A percentile compares a stretch with the other conserved stretches of the same genome.
Evolutionary conservation across 768 basidiomycete species (phyloP).

Genomic region (Pleurotus djamor): DNA sequence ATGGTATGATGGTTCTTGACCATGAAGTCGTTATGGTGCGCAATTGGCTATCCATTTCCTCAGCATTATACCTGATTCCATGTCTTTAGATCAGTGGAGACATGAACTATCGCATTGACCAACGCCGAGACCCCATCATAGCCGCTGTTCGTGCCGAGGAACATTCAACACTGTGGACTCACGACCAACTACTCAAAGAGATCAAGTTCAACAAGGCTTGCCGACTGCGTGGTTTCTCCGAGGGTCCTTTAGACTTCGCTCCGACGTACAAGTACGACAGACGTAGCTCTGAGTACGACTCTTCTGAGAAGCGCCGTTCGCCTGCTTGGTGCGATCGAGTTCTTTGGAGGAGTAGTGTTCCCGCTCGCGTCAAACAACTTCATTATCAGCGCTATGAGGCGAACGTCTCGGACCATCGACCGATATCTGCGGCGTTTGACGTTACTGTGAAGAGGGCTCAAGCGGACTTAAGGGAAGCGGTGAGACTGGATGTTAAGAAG

Average conservation of each 20-base stretch:
- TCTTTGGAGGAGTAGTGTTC: constrained; percentile 65
- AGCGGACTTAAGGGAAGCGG: constrained; percentile 51
- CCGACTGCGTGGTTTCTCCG: constrained; percentile 79
- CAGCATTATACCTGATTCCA: neutral
- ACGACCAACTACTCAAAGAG: constrained; percentile 91
- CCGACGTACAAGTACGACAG: constrained; percentile 98
- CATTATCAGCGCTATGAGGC: constrained; percentile 83
- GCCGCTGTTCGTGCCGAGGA: constrained; percentile 69
- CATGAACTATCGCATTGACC: constrained; percentile 97
- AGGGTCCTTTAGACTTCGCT: constrained; percentile 78
- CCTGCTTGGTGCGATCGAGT: constrained; percentile 99
- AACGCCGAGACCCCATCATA: constrained; percentile 81
- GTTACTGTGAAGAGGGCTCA: constrained; percentile 74
- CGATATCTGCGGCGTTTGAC: constrained; percentile 77
- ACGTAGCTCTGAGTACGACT: constrained; percentile 75
- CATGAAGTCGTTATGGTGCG: constrained; percentile 92
- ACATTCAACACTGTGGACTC: constrained; percentile 54
- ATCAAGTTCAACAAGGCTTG: constrained; percentile 86
- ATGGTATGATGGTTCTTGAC: constrained; percentile 90
- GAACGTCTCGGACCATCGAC: constrained; percentile 89
- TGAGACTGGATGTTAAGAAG: constrained; percentile 53
- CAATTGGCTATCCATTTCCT: constrained; percentile 10
- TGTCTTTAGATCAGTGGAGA: constrained; percentile 76
- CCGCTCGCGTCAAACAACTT: constrained; percentile 57
- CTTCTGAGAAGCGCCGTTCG: constrained; percentile 82